Evolutionary conservation across 352 stramenopile species (phyloP).

Genomic region (Globisporangium megalacanthum): DNA sequence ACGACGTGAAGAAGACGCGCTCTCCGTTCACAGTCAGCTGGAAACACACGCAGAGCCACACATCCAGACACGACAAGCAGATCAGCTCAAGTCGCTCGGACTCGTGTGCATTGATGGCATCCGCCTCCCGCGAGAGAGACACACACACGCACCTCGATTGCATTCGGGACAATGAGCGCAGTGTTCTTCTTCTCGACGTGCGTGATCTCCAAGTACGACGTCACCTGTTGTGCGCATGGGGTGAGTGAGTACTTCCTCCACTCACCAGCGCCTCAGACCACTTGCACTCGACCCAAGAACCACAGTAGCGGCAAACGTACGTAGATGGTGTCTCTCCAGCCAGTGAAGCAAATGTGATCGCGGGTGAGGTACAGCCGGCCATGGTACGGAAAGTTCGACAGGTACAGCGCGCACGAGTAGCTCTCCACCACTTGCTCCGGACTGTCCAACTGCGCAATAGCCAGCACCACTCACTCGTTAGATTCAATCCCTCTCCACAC

Average conservation of each 20-base stretch:
- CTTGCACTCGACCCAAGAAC: not conserved
- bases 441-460: slow-evolving; percentile 33
- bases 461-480: not conserved
- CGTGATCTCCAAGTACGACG: slow-evolving; percentile 68
- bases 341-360: slow-evolving; percentile 73
- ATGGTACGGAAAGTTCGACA: slow-evolving; percentile 79
- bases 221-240: slow-evolving; percentile 27
- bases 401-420: slow-evolving; percentile 75
- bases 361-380: slow-evolving; percentile 73
- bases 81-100: no score
- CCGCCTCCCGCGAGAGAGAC: not conserved
- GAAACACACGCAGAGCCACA: not conserved
- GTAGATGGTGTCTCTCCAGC: slow-evolving; percentile 77
- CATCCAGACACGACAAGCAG: no score
- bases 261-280: not conserved
- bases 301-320: slow-evolving; percentile 25
- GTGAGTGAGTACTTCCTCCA: not conserved
- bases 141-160: slow-evolving; percentile 57
- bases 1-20: slow-evolving; percentile 78
- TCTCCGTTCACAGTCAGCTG: slow-evolving; percentile 65
- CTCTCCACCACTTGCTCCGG: slow-evolving; percentile 81
- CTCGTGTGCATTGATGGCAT: no score
- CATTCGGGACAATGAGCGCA: slow-evolving; percentile 79
- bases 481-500: not conserved
- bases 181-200: slow-evolving; percentile 83